These are phyloP conservation scores for Phytophthora boehmeriae DNA, from an alignment of 352 stramenopile genomes.

Conservation along the genomic window DNA sequence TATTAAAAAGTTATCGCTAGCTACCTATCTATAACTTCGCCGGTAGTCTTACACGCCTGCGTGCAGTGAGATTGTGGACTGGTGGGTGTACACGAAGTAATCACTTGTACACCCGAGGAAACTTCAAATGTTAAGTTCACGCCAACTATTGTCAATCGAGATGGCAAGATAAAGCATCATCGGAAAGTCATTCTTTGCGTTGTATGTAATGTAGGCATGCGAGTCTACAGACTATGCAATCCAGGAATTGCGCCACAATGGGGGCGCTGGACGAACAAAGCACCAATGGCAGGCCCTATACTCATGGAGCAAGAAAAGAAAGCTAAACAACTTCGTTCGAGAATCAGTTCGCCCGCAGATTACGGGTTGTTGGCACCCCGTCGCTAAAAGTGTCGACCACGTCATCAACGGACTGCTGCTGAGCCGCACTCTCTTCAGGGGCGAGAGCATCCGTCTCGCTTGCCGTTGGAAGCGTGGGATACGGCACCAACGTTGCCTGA, in stretches of 20 bases:
- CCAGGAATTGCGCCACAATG: neutral
- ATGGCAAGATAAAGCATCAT: neutral
- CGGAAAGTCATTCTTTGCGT: conserved; percentile 25
- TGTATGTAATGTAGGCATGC: conserved; percentile 21
- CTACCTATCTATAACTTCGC: no score
- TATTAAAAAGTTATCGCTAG: no score
- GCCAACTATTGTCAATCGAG: conserved; percentile 57
- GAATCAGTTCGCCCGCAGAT: conserved; percentile 31
- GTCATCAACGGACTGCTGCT: conserved; percentile 13
- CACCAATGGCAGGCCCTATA: conserved; percentile 14
- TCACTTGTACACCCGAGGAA: no score
- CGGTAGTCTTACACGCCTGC: no score
- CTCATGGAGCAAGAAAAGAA: conserved; percentile 20
- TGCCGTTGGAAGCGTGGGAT: neutral
- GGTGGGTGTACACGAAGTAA: no score
- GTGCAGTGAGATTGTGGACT: no score
- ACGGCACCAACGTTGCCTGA: conserved; percentile 17
- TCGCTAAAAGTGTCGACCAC: conserved; percentile 29
- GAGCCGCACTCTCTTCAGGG: neutral
- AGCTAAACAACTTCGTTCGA: conserved; percentile 9
- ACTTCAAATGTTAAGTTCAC: no score
- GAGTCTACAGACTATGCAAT: conserved; percentile 22
- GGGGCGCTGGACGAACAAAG: conserved; percentile 15
- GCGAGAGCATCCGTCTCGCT: neutral
- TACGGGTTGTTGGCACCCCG: conserved; percentile 17